Percentiles rank a stretch among this genome's conserved stretches.
These are phyloP conservation scores for Saccharomycopsis vini DNA, from an alignment of 805 yeast species.

Conservation along the genomic window DNA sequence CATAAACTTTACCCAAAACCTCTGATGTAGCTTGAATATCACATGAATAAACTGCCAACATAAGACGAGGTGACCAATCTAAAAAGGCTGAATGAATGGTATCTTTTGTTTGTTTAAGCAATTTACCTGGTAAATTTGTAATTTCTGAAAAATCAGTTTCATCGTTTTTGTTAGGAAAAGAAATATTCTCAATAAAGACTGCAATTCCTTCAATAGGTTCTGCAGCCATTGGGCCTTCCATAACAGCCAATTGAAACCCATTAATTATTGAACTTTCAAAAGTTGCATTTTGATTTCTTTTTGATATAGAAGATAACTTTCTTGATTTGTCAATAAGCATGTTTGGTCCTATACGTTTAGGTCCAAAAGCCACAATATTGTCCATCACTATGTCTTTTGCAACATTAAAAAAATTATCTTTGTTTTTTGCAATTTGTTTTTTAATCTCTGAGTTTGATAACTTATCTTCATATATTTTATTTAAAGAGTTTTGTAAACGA, in stretches of 20 bases:
- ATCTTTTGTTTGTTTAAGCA: slow-evolving; percentile 66
- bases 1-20: slow-evolving; percentile 90
- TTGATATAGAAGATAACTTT: slow-evolving; percentile 23
- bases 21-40: slow-evolving; percentile 94
- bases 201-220: slow-evolving; percentile 84
- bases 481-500: slow-evolving; percentile 6
- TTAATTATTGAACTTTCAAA: slow-evolving; percentile 59
- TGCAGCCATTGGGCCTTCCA: slow-evolving; percentile 80
- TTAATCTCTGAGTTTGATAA: not conserved
- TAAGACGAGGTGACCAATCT: slow-evolving; percentile 80
- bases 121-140: slow-evolving; percentile 50
- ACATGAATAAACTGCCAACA: slow-evolving; percentile 88
- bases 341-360: slow-evolving; percentile 68
- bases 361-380: slow-evolving; percentile 62
- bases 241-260: slow-evolving; percentile 77
- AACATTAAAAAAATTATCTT: slow-evolving; percentile 21
- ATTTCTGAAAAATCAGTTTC: slow-evolving; percentile 25
- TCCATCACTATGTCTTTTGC: slow-evolving; percentile 27
- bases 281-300: slow-evolving; percentile 23
- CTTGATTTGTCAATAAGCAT: slow-evolving; percentile 47
- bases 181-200: slow-evolving; percentile 36
- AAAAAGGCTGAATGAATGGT: slow-evolving; percentile 61
- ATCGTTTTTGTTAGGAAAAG: slow-evolving; percentile 19
- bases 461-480: not conserved
- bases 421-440: slow-evolving; percentile 10